Conservation (phyloP, 371 early-diverging fungal species). For the Nematocida homosporus region DNA sequence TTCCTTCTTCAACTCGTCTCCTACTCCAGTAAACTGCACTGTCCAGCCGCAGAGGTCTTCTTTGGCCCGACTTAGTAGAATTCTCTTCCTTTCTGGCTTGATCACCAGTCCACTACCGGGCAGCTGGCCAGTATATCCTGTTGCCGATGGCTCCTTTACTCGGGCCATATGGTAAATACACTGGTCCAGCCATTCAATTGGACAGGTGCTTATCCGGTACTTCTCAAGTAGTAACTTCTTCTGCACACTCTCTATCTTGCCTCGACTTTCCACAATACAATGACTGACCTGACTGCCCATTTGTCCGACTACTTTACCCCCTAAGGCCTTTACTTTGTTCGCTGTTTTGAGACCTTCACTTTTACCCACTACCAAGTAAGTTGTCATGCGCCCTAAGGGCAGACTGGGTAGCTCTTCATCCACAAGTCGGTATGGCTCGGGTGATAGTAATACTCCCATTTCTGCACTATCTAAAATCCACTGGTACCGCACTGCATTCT, state of each 20-base stretch:
- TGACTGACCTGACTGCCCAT: slow-evolving; percentile 42
- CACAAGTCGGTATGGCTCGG: slow-evolving; percentile 51
- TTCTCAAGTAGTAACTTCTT: neutral
- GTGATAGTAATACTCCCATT: slow-evolving; percentile 53
- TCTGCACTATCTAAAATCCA: slow-evolving; percentile 67
- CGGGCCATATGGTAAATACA: slow-evolving; percentile 52
- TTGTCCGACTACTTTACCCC: slow-evolving; percentile 18
- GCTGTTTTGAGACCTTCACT: slow-evolving; percentile 13
- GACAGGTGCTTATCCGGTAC: slow-evolving; percentile 32
- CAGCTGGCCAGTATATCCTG: neutral
- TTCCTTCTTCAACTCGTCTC: slow-evolving; percentile 53
- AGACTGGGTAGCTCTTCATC: slow-evolving; percentile 6
- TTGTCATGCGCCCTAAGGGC: neutral
- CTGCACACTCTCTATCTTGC: neutral
- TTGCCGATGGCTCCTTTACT: slow-evolving; percentile 20
- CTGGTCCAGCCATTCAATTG: slow-evolving; percentile 50
- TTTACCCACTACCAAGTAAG: slow-evolving; percentile 10
- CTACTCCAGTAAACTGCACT: slow-evolving; percentile 67
- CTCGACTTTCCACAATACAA: slow-evolving; percentile 36
- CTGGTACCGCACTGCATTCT: slow-evolving; percentile 64
- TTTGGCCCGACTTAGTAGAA: neutral
- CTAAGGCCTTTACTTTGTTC: slow-evolving; percentile 33
- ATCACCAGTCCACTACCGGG: neutral
- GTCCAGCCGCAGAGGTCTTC: slow-evolving; percentile 13
- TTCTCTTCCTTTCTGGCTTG: slow-evolving; percentile 4